phyloP scores from a whole-genome alignment of 805 yeast genomes.

The Cephaloascus albidus region DNA sequence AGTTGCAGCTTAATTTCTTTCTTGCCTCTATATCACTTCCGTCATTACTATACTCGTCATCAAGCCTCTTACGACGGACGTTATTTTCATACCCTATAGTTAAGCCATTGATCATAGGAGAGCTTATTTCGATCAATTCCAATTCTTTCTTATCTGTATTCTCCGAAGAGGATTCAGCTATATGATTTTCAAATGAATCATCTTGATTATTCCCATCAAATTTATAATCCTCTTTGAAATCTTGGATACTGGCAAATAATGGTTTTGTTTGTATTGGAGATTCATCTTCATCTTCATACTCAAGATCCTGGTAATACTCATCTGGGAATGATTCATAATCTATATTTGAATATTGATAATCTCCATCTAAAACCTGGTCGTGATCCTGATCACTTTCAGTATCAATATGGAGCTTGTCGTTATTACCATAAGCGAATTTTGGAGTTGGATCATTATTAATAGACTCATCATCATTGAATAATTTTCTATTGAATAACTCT shows the following conservation, averaged over 20 bases:
- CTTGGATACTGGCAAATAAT: too few species aligned
- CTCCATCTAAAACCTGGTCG: too few species aligned
- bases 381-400: too few species aligned
- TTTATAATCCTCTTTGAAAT: too few species aligned
- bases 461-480: background rate
- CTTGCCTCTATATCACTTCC: too few species aligned
- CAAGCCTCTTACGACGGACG: background rate
- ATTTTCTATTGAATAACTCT: background rate
- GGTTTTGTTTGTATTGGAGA: too few species aligned
- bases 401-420: background rate
- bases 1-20: too few species aligned
- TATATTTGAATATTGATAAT: too few species aligned
- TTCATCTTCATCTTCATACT: background rate
- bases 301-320: background rate
- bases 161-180: too few species aligned
- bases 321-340: background rate
- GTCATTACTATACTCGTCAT: too few species aligned
- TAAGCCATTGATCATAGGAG: background rate
- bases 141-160: background rate
- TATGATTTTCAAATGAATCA: too few species aligned
- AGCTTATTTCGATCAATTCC: background rate
- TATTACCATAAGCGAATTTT: background rate
- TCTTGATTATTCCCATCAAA: background rate
- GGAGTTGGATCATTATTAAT: background rate
- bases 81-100: background rate